Base-by-base conservation (phyloP, 164 flowering plant species). In the Magnolia kwangsiensis region DNA sequence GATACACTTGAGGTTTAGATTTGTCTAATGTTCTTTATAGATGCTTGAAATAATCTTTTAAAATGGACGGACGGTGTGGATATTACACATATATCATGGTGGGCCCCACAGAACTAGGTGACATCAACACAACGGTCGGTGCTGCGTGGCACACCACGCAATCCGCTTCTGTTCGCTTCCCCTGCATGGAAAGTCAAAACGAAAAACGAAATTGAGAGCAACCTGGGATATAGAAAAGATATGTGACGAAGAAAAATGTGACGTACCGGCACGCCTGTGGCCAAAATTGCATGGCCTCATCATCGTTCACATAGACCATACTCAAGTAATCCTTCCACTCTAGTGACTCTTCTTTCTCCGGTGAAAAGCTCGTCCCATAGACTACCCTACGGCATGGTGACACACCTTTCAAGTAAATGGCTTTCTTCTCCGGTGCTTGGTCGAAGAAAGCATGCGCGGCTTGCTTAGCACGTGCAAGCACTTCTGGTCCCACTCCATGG, bases 271-370 rank as follows among this genome's bases (percentile, higher is more conserved):
- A 79, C 18, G 75, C 75, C 2, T 14, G 59, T 29, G 81, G 81
- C 81, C 81, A 79, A 37, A 51, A 79, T 5, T 50, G n/a, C 21
- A 79, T 29, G 37, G 74, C 67, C 70, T 79, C 81, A 20, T 79
- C 81, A 14, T 75, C 78, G 51, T 21, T 66, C 64, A 79, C 31
- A 67, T 79, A 79, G 50, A 75, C 51, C 81, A 79, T 75, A 66
- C 78, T 79, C 45, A 79, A 67, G 37, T 79, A 79, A 23, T 79
- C 81, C 67, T 71, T 79, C 81, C 81, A 79, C 59, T 79, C 78
- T 8, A 79, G 59, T 2, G 75, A 63, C 70, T 70, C 58, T 71
- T 79, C 81, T 1, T 23, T 64, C 37, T 75, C 78, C 10, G 81
- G 81, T 9, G 75, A 74, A 73, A 79, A 79, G 50, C 81, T 79